A percentile compares a stretch with the other conserved stretches of the same genome.
Conservation (phyloP, 176 grass and related monocot species). For the Elymus sibiricus region DNA sequence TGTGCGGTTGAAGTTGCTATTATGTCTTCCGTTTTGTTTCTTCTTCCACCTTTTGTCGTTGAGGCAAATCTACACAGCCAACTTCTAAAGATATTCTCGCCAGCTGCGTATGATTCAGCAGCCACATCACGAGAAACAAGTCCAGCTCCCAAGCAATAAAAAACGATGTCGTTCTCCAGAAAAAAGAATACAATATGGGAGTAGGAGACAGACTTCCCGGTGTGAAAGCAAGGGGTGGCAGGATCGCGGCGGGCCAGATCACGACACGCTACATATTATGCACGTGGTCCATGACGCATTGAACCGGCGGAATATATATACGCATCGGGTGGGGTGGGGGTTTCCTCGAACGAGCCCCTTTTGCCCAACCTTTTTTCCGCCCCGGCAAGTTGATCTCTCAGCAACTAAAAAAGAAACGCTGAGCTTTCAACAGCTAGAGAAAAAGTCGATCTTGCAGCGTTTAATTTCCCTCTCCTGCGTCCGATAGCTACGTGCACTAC, state of each 20-base stretch:
- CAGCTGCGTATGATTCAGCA: too few species aligned
- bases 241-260: neutral
- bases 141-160: neutral
- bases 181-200: neutral
- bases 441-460: neutral
- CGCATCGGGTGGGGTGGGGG: too few species aligned
- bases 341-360: neutral
- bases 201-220: neutral
- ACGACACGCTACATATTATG: neutral
- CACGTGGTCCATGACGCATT: constrained; percentile 32
- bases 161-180: neutral
- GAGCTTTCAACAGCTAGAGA: neutral
- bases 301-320: neutral
- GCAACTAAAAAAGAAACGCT: neutral
- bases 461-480: constrained; percentile 16
- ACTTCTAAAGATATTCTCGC: neutral
- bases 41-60: too few species aligned
- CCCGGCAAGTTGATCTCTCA: neutral
- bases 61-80: neutral
- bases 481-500: constrained; percentile 12
- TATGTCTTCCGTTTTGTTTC: too few species aligned
- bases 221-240: neutral
- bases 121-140: neutral
- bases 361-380: neutral
- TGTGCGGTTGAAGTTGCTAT: too few species aligned